These are phyloP conservation scores for Atalantia buxifolia DNA, from an alignment of 345 rosid genomes.

Conservation along the genomic window DNA sequence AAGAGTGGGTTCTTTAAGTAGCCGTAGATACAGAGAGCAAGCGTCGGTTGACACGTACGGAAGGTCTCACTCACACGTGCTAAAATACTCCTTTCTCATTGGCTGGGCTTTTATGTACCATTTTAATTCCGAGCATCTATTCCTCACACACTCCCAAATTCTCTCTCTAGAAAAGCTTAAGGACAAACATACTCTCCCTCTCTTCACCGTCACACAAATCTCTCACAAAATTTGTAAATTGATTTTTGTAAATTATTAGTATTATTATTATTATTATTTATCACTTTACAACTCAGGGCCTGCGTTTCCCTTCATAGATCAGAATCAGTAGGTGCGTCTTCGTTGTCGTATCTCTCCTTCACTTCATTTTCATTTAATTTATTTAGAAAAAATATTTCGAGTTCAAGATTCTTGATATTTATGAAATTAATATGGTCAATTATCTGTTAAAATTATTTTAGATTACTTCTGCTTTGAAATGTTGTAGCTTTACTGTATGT, in stretches of 20 bases:
- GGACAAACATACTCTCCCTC: conserved; percentile 20
- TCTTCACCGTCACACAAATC: conserved; percentile 12
- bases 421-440: neutral
- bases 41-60: conserved; percentile 76
- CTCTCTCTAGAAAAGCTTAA: neutral
- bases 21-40: conserved; percentile 6
- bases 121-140: conserved; percentile 25
- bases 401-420: neutral
- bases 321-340: conserved; percentile 29
- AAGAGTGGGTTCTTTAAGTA: neutral
- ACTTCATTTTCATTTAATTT: neutral
- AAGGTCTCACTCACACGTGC: conserved; percentile 35
- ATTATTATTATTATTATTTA: too few relatives aligned
- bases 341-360: neutral
- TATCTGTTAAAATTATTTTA: neutral
- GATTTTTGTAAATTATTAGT: too few relatives aligned
- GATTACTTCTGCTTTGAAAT: conserved; percentile 1
- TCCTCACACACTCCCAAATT: neutral
- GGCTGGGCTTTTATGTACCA: conserved; percentile 20
- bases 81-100: conserved; percentile 15
- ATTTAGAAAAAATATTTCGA: neutral
- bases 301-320: conserved; percentile 28
- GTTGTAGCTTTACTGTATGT: neutral
- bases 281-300: neutral
- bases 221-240: neutral